A percentile compares a stretch with the other conserved stretches of the same genome.
These are phyloP conservation scores for Sphaceloma murrayae DNA, from an alignment of 2,329 filamentous ascomycete genomes.

Conservation along the genomic window DNA sequence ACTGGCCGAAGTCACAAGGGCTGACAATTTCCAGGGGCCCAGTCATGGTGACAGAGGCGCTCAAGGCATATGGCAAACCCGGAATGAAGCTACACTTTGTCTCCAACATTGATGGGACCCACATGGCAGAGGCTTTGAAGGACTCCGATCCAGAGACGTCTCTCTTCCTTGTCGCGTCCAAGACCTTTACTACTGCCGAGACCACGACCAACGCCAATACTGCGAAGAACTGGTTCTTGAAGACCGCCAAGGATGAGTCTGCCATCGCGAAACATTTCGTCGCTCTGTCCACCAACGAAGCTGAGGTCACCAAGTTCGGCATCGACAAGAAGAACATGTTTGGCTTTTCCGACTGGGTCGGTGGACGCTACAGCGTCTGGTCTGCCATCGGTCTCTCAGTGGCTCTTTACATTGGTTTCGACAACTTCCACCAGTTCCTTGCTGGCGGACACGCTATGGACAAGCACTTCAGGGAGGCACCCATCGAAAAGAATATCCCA, in stretches of 20 bases:
- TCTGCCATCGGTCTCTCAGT: constrained; percentile 95
- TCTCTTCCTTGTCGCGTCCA: constrained; percentile 96
- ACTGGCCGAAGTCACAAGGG: not conserved
- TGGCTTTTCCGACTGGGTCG: constrained; percentile 96
- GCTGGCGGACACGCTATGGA: constrained; percentile 95
- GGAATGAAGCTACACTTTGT: constrained; percentile 92
- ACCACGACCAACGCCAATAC: constrained; percentile 95
- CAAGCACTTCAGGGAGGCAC: constrained; percentile 88
- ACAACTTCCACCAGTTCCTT: constrained; percentile 96
- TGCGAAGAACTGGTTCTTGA: constrained; percentile 92
- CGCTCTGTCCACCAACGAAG: constrained; percentile 89
- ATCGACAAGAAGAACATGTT: constrained; percentile 99
- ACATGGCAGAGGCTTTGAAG: constrained; percentile 87
- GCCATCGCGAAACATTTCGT: constrained; percentile 97
- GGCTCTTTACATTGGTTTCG: constrained; percentile 86
- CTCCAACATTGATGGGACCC: constrained; percentile 98
- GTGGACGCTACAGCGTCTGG: constrained; percentile 97
- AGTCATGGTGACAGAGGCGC: constrained; percentile 96
- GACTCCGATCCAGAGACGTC: constrained; percentile 91
- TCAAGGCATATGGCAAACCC: constrained; percentile 85
- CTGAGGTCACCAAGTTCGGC: constrained; percentile 94
- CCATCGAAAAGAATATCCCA: constrained; percentile 90
- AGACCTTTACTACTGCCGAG: constrained; percentile 98
- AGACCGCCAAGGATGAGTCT: constrained; percentile 62
- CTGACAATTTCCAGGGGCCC: constrained; percentile 57